These are phyloP conservation scores for Podospora pseudopauciseta DNA, from an alignment of 495 filamentous ascomycete genomes.

Conservation along the genomic window DNA sequence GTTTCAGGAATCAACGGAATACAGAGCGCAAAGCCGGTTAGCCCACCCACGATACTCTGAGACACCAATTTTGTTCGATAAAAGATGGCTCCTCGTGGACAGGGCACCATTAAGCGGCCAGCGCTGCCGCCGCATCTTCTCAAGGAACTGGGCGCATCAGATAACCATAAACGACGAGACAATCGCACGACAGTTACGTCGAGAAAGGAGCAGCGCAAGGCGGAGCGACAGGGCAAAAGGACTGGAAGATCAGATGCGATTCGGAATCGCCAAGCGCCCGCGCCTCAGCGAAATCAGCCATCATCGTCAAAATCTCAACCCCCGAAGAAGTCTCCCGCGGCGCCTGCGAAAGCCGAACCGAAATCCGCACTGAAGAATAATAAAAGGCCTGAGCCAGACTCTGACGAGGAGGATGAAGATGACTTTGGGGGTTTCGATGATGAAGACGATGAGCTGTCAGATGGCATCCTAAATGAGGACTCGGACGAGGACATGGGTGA, in stretches of 20 bases:
- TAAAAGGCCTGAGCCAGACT: slow-evolving; percentile 13
- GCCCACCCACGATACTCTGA: no score
- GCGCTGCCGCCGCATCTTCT: slow-evolving; percentile 26
- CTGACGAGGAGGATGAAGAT: slow-evolving; percentile 13
- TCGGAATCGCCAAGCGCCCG: slow-evolving; percentile 9
- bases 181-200: slow-evolving; percentile 17
- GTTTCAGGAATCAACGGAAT: background rate
- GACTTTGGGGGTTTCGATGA: slow-evolving; percentile 27
- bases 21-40: background rate
- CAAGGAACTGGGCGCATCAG: slow-evolving; percentile 28
- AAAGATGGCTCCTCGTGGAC: background rate
- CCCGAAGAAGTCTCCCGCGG: slow-evolving; percentile 8
- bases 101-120: slow-evolving; percentile 16
- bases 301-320: background rate
- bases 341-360: slow-evolving; percentile 7
- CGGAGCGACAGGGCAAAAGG: slow-evolving; percentile 43
- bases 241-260: slow-evolving; percentile 19
- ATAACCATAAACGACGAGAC: slow-evolving; percentile 5
- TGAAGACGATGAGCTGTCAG: slow-evolving; percentile 20
- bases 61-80: no score
- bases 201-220: slow-evolving; percentile 50
- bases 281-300: slow-evolving; percentile 9
- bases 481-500: slow-evolving; percentile 30
- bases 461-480: slow-evolving; percentile 28
- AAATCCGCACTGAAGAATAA: slow-evolving; percentile 20